Percentiles rank a stretch among this genome's conserved stretches.
These are phyloP conservation scores for Aspergillus haitiensis DNA, from an alignment of 495 filamentous ascomycete species.

Conservation along the genomic window DNA sequence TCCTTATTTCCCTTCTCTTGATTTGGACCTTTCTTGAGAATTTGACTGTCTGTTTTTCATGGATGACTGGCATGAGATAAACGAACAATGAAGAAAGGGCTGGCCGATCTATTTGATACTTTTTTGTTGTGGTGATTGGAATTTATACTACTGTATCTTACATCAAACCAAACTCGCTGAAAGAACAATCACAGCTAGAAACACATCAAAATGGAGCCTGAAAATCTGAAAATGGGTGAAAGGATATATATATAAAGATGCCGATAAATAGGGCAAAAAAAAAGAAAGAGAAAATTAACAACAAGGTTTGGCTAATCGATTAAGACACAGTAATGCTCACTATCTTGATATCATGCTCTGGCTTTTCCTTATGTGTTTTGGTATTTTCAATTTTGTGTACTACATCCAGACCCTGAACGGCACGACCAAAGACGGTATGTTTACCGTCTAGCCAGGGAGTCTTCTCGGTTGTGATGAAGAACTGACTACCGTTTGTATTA, in stretches of 20 bases:
- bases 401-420: conserved; percentile 88
- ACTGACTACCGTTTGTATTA: conserved; percentile 78
- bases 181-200: background rate
- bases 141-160: background rate
- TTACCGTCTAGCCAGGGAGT: conserved; percentile 95
- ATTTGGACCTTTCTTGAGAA: background rate
- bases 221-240: background rate
- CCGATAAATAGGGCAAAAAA: background rate
- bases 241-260: background rate
- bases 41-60: conserved; percentile 1
- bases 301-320: background rate
- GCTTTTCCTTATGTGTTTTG: conserved; percentile 91
- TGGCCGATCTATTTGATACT: background rate
- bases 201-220: no score
- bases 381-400: conserved; percentile 94
- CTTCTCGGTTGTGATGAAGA: conserved; percentile 98
- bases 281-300: background rate
- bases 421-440: conserved; percentile 93
- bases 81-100: conserved; percentile 1
- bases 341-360: conserved; percentile 96
- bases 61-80: conserved; percentile 8
- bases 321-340: conserved; percentile 66
- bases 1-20: conserved; percentile 1
- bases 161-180: background rate
- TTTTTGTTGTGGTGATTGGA: background rate